Conservation (phyloP, 305 asterid species). For the Fraxinus baroniana region DNA sequence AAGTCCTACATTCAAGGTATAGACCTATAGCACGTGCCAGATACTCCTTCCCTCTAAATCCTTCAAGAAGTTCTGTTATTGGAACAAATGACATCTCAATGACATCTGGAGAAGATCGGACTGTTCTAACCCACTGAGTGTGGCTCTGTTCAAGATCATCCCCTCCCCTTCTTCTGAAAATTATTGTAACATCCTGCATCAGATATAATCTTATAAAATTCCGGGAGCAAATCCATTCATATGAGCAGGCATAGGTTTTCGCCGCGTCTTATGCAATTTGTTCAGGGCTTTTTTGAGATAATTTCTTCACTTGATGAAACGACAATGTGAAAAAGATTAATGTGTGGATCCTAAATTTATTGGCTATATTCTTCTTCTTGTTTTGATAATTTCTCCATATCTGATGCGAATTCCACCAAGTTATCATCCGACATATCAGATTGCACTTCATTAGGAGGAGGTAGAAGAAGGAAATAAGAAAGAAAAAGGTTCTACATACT, state of each 20-base stretch:
- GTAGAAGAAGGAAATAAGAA: not conserved
- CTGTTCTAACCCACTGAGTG: conserved; percentile 66
- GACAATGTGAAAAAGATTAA: not conserved
- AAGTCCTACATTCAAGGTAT: conserved; percentile 70
- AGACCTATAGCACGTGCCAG: conserved; percentile 68
- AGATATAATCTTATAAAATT: conserved; percentile 13
- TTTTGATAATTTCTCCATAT: not conserved
- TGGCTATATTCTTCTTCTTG: not conserved
- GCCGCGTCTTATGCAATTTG: not conserved
- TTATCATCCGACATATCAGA: not conserved
- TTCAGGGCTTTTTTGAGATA: not conserved
- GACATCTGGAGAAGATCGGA: conserved; percentile 74
- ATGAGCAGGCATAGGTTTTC: not conserved
- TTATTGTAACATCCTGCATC: conserved; percentile 76
- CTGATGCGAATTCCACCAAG: not conserved
- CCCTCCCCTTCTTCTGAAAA: conserved; percentile 89
- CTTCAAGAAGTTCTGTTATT: conserved; percentile 67
- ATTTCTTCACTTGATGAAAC: not conserved
- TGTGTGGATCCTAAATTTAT: not conserved
- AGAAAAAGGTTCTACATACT: conserved; percentile 37
- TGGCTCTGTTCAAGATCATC: conserved; percentile 87
- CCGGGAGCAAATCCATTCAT: conserved; percentile 2
- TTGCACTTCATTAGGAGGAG: not conserved
- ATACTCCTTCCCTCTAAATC: conserved; percentile 64
- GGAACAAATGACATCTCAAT: conserved; percentile 79